phyloP scores from a whole-genome alignment of 2,329 filamentous ascomycete genomes.

The Aspergillus terreus region DNA sequence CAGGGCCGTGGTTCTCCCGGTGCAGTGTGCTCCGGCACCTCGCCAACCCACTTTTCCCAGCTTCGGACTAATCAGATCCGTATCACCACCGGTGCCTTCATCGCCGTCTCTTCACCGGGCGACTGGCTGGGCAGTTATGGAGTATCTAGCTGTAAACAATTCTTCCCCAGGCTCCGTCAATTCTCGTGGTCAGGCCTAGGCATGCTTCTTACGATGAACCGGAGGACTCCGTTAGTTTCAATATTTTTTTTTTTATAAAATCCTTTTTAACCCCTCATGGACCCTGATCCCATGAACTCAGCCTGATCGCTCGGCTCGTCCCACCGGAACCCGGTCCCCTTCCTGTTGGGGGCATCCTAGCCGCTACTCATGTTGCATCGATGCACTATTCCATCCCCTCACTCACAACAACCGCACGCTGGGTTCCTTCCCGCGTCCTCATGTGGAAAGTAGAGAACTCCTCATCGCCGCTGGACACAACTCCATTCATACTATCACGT shows the following conservation, averaged over 20 bases:
- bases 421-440: too few species aligned
- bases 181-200: too few species aligned
- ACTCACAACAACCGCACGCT: not conserved
- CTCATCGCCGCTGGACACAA: conserved; percentile 49
- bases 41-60: conserved; percentile 10
- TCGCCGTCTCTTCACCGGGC: not conserved
- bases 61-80: conserved; percentile 7
- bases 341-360: conserved; percentile 1
- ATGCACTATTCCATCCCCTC: not conserved
- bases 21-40: conserved; percentile 31
- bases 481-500: conserved; percentile 54
- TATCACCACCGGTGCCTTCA: not conserved
- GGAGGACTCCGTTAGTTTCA: not conserved
- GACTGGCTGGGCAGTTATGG: not conserved
- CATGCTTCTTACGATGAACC: too few species aligned
- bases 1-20: conserved; percentile 15
- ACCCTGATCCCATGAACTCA: not conserved
- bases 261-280: not conserved
- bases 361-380: not conserved
- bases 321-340: not conserved
- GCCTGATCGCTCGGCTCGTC: not conserved
- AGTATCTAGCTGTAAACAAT: too few species aligned
- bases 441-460: not conserved
- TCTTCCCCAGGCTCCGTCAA: too few species aligned
- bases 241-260: not conserved